phyloP scores from a whole-genome alignment of 2,329 filamentous ascomycete genomes.

The Mycocentrospora acerina region DNA sequence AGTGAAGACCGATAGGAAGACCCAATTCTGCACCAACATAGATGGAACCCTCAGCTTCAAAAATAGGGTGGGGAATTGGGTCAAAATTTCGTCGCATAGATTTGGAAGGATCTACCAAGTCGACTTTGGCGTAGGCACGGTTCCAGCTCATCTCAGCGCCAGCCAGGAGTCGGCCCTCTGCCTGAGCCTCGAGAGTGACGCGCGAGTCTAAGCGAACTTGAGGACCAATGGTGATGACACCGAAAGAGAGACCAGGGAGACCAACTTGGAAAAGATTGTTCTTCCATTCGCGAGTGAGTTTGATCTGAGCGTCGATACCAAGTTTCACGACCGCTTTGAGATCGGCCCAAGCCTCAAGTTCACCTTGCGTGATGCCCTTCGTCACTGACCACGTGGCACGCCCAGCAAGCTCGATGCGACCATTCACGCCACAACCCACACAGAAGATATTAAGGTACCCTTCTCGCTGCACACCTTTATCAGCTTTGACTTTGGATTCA shows the following conservation, averaged over 20 bases:
- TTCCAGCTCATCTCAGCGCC: constrained; percentile 4
- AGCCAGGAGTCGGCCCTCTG: constrained; percentile 2
- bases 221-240: constrained; percentile 1
- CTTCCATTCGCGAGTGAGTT: constrained; percentile 1
- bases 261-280: constrained; percentile 1
- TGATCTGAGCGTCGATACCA: constrained; percentile 2
- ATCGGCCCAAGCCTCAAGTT: constrained; percentile 2
- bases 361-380: background rate
- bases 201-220: background rate
- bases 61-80: background rate
- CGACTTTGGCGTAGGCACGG: constrained; percentile 1
- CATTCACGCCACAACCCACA: constrained; percentile 1
- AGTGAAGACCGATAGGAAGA: constrained; percentile 2
- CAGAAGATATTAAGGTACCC: constrained; percentile 3
- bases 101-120: constrained; percentile 2
- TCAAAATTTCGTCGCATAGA: constrained; percentile 2
- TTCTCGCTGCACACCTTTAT: constrained; percentile 2
- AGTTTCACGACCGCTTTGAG: constrained; percentile 2
- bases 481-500: constrained; percentile 1
- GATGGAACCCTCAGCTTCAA: constrained; percentile 2
- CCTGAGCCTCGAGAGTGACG: background rate
- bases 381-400: constrained; percentile 1
- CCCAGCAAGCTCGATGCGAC: constrained; percentile 1
- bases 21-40: constrained; percentile 1
- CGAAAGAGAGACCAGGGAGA: background rate